Percentiles rank a stretch among this genome's conserved stretches.
phyloP scores from a whole-genome alignment of 768 basidiomycete genomes.

The Lactarius hengduanensis region DNA sequence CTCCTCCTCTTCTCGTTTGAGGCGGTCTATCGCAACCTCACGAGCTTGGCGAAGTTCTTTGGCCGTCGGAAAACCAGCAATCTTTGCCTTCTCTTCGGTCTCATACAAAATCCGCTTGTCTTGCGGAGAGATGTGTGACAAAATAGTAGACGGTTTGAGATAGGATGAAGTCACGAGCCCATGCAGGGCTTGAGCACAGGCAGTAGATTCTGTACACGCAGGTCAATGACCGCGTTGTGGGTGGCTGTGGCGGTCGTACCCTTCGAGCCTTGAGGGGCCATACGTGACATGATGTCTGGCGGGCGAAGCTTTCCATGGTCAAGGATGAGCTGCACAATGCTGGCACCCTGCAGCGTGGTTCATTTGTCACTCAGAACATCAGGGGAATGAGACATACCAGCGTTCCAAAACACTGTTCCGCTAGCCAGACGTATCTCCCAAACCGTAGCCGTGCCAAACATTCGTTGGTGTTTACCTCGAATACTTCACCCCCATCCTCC shows the following conservation, averaged over 20 bases:
- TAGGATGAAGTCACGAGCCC: conserved; percentile 73
- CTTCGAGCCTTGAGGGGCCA: conserved; percentile 56
- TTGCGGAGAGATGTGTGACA: conserved; percentile 75
- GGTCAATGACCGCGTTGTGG: conserved; percentile 24
- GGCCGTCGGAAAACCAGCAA: conserved; percentile 73
- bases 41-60: conserved; percentile 76
- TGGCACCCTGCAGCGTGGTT: conserved; percentile 54
- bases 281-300: conserved; percentile 59
- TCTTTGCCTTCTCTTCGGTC: conserved; percentile 70
- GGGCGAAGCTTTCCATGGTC: conserved; percentile 85
- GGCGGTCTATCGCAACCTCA: conserved; percentile 57
- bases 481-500: conserved; percentile 69
- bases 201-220: conserved; percentile 35
- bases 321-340: conserved; percentile 72
- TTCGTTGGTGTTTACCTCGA: conserved; percentile 82
- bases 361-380: conserved; percentile 4
- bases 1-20: conserved; percentile 70
- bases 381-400: conserved; percentile 48
- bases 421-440: conserved; percentile 75
- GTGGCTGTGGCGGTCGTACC: conserved; percentile 40
- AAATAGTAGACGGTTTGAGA: conserved; percentile 73
- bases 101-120: conserved; percentile 83
- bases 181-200: conserved; percentile 61
- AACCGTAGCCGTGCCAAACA: conserved; percentile 81
- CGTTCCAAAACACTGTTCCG: conserved; percentile 67